Evolutionary conservation across 164 flowering plant species (phyloP).

Genomic region (Annona squamosa): DNA sequence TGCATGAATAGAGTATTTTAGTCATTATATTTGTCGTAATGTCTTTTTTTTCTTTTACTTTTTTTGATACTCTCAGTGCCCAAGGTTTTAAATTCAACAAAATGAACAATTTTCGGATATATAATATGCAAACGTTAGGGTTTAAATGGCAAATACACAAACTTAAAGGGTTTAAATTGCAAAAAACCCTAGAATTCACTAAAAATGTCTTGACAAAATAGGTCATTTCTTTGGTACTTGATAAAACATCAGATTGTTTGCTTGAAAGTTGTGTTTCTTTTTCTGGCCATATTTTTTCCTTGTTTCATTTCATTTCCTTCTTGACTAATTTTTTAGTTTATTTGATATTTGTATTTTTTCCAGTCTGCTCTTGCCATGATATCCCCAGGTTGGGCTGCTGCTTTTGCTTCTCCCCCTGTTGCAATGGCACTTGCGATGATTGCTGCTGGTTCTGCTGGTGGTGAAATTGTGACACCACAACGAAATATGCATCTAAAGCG

Average conservation of each 20-base stretch:
- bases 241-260: neutral
- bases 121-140: too few relatives aligned
- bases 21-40: too few relatives aligned
- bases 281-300: neutral
- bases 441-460: conserved; percentile 98
- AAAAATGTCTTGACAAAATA: too few relatives aligned
- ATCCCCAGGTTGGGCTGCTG: conserved; percentile 97
- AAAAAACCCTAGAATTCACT: too few relatives aligned
- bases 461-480: conserved; percentile 58
- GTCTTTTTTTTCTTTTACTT: too few relatives aligned
- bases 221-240: too few relatives aligned
- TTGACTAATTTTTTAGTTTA: neutral
- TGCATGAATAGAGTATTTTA: too few relatives aligned
- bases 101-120: too few relatives aligned
- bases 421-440: conserved; percentile 99
- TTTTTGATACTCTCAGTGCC: too few relatives aligned
- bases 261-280: neutral
- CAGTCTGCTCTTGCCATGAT: conserved; percentile 98
- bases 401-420: conserved; percentile 99
- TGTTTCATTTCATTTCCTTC: neutral
- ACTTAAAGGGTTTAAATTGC: too few relatives aligned
- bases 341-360: conserved; percentile 11
- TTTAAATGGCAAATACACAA: too few relatives aligned
- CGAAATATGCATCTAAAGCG: conserved; percentile 57
- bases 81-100: too few relatives aligned